Evolutionary conservation across 1,284 basidiomycete species (phyloP), one percentile per base, ranked within the genome.

Genomic region (Ceratobasidium papillatum): DNA sequence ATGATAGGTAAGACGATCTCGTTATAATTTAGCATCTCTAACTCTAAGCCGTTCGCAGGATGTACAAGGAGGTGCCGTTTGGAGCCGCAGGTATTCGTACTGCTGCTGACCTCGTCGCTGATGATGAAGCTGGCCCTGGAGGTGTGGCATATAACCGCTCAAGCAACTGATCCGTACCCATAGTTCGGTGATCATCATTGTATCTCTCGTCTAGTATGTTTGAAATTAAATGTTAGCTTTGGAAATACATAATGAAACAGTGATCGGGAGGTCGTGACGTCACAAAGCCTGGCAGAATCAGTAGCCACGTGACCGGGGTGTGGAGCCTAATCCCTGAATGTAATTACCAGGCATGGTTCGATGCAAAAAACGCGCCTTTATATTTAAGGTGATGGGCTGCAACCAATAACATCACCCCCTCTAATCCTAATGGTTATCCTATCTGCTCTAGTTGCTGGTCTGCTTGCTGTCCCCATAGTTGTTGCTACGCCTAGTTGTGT

Each of bases 81-180:
- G 77, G 77, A 14, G 75, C 77, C 14, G 77, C 75, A 2, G 77
- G 75, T 11, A 74, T 77, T 43, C 65, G 77, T 4, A 76, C 78
- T 17, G 71, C 58, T n/a, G 76, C 74, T 19, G 78, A 78, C 43
- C 32, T 77, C 14, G 51, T 52, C 30, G 77, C 74, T 38, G 78
- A 78, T 63, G 74, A 75, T 38, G 72, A 77, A 47, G 25, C 72
- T 12, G 77, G 76, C 0, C 62, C 66, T n/a, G 64, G 72, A 19
- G 72, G 75, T 2, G 64, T 76, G 9, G 59, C 54, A 36, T 74
- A 68, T 58, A 65, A 76, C 25, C 63, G 65, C n/a, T 62, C 63
- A n/a, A 51, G 34, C 12, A 25, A 19, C 49, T 51, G 5, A 51
- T 8, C 17, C 1, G 14, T 41, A 14, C 14, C 14, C 38, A 41